These are phyloP conservation scores for Plantago elongata DNA, from an alignment of 257 asterid species.

Conservation along the genomic window DNA sequence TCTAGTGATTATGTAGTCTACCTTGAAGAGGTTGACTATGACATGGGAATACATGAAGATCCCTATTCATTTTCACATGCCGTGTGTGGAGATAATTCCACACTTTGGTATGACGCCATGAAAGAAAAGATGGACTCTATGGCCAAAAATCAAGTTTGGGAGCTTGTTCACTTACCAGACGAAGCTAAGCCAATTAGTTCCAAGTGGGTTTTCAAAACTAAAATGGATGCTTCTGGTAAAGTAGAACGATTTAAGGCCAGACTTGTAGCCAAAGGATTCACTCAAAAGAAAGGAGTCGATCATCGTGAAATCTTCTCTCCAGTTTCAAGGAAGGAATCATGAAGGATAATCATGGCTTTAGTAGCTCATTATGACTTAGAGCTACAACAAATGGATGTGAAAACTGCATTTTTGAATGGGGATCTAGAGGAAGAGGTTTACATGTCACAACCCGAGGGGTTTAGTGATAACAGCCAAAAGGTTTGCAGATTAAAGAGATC, in stretches of 20 bases:
- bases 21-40: neutral
- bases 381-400: neutral
- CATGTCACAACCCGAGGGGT: neutral
- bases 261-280: neutral
- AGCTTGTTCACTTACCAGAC: no score
- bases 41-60: neutral
- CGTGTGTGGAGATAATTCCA: neutral
- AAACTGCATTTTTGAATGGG: neutral
- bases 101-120: neutral
- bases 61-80: neutral
- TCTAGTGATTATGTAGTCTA: slow-evolving; percentile 10
- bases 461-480: neutral
- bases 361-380: neutral
- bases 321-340: neutral
- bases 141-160: no score
- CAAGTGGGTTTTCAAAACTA: neutral
- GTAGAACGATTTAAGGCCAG: slow-evolving; percentile 2
- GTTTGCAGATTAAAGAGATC: neutral
- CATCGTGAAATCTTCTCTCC: neutral
- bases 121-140: no score
- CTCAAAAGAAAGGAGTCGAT: neutral
- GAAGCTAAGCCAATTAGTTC: no score
- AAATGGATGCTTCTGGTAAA: neutral
- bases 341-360: neutral
- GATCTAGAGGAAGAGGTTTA: neutral